Evolutionary conservation across 2,329 filamentous ascomycete species (phyloP).

Genomic region (Balansia obtecta): DNA sequence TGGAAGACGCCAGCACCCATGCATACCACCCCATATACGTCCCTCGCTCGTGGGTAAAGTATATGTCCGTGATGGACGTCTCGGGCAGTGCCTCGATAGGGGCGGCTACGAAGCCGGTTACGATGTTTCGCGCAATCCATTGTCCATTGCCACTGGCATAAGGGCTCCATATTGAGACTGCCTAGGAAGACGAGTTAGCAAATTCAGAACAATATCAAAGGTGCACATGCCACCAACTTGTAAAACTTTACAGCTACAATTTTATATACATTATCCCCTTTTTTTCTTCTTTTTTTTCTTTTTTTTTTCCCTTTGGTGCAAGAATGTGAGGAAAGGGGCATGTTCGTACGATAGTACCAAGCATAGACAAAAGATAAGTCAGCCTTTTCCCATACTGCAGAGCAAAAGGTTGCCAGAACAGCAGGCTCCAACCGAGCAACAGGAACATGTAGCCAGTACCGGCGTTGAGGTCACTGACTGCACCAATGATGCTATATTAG

Average conservation of each 20-base stretch:
- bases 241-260: too few species aligned
- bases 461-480: slow-evolving; percentile 23
- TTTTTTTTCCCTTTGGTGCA: too few species aligned
- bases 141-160: slow-evolving; percentile 25
- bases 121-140: slow-evolving; percentile 32
- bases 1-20: slow-evolving; percentile 22
- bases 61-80: slow-evolving; percentile 29
- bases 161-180: slow-evolving; percentile 15
- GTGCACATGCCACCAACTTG: too few species aligned
- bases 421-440: slow-evolving; percentile 30
- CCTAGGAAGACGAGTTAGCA: background rate
- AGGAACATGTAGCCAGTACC: slow-evolving; percentile 30
- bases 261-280: too few species aligned
- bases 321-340: background rate
- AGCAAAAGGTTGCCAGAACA: slow-evolving; percentile 36
- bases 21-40: slow-evolving; percentile 31
- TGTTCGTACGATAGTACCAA: slow-evolving; percentile 11
- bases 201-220: too few species aligned
- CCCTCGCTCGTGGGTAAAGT: slow-evolving; percentile 29
- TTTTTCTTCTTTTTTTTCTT: too few species aligned
- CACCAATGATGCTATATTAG: background rate
- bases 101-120: slow-evolving; percentile 30
- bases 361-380: slow-evolving; percentile 25
- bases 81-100: slow-evolving; percentile 35
- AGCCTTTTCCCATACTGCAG: slow-evolving; percentile 31